Evolutionary conservation across 1,284 basidiomycete species (phyloP).

Genomic region (Austroboletus rostrupii): DNA sequence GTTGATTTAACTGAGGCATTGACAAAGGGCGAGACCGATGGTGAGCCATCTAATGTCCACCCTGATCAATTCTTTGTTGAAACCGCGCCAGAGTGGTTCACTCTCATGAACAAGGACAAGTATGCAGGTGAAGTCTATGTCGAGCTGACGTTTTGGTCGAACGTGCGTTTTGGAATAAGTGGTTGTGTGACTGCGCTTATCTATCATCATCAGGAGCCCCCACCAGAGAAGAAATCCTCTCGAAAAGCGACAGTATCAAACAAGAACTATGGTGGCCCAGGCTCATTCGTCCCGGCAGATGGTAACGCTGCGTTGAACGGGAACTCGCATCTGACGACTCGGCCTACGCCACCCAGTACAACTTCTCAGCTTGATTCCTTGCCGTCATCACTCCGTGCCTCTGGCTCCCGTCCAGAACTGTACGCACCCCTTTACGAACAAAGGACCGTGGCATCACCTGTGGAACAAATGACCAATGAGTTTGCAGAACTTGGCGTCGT

Average conservation of each 20-base stretch:
- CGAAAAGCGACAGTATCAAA: slow-evolving; percentile 47
- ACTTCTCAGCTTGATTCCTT: slow-evolving; percentile 48
- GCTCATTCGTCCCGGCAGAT: slow-evolving; percentile 62
- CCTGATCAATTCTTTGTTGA: slow-evolving; percentile 9
- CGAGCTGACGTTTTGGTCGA: slow-evolving; percentile 94
- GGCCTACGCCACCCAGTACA: slow-evolving; percentile 37
- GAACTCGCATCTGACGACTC: slow-evolving; percentile 23
- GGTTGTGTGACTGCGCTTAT: slow-evolving; percentile 7
- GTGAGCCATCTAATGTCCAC: slow-evolving; percentile 43
- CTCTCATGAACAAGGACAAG: slow-evolving; percentile 83
- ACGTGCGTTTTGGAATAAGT: slow-evolving; percentile 55
- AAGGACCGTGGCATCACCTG: slow-evolving; percentile 32
- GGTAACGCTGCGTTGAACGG: slow-evolving; percentile 32
- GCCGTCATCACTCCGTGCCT: slow-evolving; percentile 54
- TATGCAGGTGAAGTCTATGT: slow-evolving; percentile 93
- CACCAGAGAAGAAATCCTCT: slow-evolving; percentile 64
- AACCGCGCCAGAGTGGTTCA: slow-evolving; percentile 81
- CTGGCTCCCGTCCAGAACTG: slow-evolving; percentile 62
- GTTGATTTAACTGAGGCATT: slow-evolving; percentile 89
- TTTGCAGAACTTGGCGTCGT: slow-evolving; percentile 65
- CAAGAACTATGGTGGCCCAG: slow-evolving; percentile 72
- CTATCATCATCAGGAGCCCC: slow-evolving; percentile 51
- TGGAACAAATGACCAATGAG: slow-evolving; percentile 55
- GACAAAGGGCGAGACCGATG: slow-evolving; percentile 94
- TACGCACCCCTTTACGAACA: slow-evolving; percentile 71